A percentile compares a stretch with the other conserved stretches of the same genome.
Conservation (phyloP, 2,329 filamentous ascomycete genomes). For the Diplodia intermedia region DNA sequence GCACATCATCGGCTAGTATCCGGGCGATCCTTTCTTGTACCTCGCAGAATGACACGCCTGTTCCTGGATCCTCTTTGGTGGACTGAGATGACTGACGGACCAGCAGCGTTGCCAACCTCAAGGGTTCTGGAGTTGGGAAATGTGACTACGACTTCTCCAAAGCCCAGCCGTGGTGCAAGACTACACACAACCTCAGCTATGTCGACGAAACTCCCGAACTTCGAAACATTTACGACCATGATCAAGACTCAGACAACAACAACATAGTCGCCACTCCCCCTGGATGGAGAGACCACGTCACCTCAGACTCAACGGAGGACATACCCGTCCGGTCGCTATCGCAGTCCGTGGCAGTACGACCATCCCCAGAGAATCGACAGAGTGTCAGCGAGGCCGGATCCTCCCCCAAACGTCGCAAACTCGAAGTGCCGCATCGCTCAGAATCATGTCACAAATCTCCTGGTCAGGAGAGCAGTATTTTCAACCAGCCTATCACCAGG, state of each 20-base stretch:
- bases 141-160: slow-evolving; percentile 43
- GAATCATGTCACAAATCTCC: slow-evolving; percentile 1
- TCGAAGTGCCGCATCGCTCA: not conserved
- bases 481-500: not conserved
- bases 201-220: slow-evolving; percentile 45
- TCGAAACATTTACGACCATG: slow-evolving; percentile 43
- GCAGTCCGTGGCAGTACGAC: not conserved
- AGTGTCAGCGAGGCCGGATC: slow-evolving; percentile 11
- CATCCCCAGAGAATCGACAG: slow-evolving; percentile 10
- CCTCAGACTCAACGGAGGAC: slow-evolving; percentile 1
- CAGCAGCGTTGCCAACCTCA: slow-evolving; percentile 37
- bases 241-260: slow-evolving; percentile 34
- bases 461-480: not conserved
- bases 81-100: not conserved
- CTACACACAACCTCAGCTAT: slow-evolving; percentile 41
- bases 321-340: not conserved
- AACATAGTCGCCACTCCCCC: slow-evolving; percentile 28
- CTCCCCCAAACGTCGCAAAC: slow-evolving; percentile 29
- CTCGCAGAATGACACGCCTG: not conserved
- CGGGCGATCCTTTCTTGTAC: not conserved
- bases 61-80: not conserved
- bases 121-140: slow-evolving; percentile 39
- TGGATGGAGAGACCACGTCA: slow-evolving; percentile 30
- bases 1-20: not conserved
- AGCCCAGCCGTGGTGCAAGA: slow-evolving; percentile 43